These are phyloP conservation scores for Pezicula neosporulosa DNA, from an alignment of 2,329 filamentous ascomycete genomes.

Conservation along the genomic window DNA sequence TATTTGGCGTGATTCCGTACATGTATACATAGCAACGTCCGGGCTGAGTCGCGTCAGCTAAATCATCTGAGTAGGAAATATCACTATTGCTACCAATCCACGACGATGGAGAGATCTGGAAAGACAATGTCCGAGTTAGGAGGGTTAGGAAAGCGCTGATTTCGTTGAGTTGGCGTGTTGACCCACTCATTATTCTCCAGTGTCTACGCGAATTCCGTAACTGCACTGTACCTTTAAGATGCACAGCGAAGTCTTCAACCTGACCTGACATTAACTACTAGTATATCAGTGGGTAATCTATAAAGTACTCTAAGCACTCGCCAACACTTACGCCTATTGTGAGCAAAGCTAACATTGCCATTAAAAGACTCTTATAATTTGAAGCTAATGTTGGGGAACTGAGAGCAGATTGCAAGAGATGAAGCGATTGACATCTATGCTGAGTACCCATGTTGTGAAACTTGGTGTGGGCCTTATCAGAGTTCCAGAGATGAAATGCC, in stretches of 20 bases:
- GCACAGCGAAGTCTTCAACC: not conserved
- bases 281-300: not conserved
- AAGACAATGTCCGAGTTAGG: not conserved
- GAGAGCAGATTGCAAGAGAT: not conserved
- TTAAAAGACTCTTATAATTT: not conserved
- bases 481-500: not conserved
- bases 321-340: not conserved
- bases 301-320: not conserved
- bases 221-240: not conserved
- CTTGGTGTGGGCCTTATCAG: not conserved
- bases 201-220: not conserved
- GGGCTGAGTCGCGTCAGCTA: not conserved
- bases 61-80: not conserved
- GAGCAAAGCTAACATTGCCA: not conserved
- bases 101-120: not conserved
- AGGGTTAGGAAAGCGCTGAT: not conserved
- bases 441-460: not conserved
- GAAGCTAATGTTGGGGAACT: not conserved
- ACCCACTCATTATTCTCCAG: not conserved
- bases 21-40: not conserved
- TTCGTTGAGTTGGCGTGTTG: not conserved
- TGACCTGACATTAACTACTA: not conserved
- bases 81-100: not conserved
- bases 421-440: not conserved
- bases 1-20: not conserved